Conservation (phyloP, 495 filamentous ascomycete genomes). For the Glarea lozoyensis region DNA sequence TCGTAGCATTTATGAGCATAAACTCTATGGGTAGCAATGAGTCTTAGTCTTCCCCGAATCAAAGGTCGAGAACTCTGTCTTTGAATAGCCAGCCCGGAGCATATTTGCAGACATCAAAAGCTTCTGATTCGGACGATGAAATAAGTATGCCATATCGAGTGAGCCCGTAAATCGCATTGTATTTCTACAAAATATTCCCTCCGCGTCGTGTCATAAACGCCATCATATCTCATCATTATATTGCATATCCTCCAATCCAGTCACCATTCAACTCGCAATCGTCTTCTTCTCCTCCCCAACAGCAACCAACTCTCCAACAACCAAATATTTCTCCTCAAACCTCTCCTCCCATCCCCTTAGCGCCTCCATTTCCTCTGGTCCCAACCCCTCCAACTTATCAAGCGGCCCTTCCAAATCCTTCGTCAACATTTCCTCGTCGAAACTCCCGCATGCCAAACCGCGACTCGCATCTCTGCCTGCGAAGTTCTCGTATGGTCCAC, state of each 20-base stretch:
- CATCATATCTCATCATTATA: neutral
- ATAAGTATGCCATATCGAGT: too few relatives aligned
- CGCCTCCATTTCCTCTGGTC: constrained; percentile 68
- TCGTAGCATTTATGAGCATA: too few relatives aligned
- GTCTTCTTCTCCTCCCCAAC: constrained; percentile 47
- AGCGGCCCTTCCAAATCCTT: constrained; percentile 81
- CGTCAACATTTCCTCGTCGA: constrained; percentile 94
- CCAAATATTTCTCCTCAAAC: constrained; percentile 87
- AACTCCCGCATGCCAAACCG: constrained; percentile 84
- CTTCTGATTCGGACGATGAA: too few relatives aligned
- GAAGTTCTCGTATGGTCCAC: constrained; percentile 83
- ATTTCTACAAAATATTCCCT: too few relatives aligned
- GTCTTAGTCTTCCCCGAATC: too few relatives aligned
- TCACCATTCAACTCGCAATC: constrained; percentile 30
- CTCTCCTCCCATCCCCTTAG: constrained; percentile 86
- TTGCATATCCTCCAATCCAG: neutral
- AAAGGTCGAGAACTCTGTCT: too few relatives aligned
- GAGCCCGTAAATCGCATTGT: too few relatives aligned
- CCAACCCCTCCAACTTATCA: constrained; percentile 70
- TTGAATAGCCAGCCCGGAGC: too few relatives aligned
- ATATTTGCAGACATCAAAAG: too few relatives aligned
- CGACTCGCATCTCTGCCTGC: constrained; percentile 82
- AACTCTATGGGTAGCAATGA: too few relatives aligned
- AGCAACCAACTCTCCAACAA: constrained; percentile 80
- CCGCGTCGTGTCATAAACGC: too few relatives aligned